Evolutionary conservation across 345 rosid genomes (phyloP).

Genomic region (Lumnitzera littorea): DNA sequence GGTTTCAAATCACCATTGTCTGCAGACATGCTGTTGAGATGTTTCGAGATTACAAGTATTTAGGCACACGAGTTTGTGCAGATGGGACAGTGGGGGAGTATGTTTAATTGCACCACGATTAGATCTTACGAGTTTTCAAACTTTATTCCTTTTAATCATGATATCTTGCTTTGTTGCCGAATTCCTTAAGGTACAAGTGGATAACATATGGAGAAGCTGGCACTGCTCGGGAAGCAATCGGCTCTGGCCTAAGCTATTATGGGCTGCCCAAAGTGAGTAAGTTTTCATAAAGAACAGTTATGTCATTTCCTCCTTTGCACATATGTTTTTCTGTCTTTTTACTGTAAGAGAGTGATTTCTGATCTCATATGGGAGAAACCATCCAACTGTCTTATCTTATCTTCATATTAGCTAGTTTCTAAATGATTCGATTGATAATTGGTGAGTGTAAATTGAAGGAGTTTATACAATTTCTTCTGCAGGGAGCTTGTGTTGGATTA

Average conservation of each 20-base stretch:
- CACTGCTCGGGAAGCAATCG: conserved; percentile 66
- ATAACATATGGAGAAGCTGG: conserved; percentile 83
- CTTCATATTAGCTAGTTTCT: neutral
- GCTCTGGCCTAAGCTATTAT: conserved; percentile 64
- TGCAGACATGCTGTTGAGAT: conserved; percentile 53
- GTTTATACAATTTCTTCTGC: conserved; percentile 2
- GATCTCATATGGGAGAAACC: neutral
- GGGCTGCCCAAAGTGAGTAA: conserved; percentile 51
- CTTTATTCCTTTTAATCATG: conserved; percentile 2
- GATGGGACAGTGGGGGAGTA: conserved; percentile 84
- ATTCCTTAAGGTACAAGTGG: conserved; percentile 64
- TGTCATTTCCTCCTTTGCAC: neutral
- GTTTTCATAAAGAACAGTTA: neutral
- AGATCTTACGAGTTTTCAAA: neutral
- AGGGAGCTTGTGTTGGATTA: conserved; percentile 76
- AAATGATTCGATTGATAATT: neutral
- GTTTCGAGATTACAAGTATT: conserved; percentile 60
- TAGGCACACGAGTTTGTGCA: conserved; percentile 58
- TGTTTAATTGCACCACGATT: conserved; percentile 16
- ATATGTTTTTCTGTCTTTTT: neutral
- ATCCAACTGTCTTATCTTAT: neutral
- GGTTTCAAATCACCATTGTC: neutral
- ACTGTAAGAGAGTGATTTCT: neutral
- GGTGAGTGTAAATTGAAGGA: too few relatives aligned
- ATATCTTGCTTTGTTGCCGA: neutral